Percentiles rank a stretch among this genome's conserved stretches.
Evolutionary conservation across 768 basidiomycete species (phyloP).

Genomic region (Omphalotus guepiniiformis): DNA sequence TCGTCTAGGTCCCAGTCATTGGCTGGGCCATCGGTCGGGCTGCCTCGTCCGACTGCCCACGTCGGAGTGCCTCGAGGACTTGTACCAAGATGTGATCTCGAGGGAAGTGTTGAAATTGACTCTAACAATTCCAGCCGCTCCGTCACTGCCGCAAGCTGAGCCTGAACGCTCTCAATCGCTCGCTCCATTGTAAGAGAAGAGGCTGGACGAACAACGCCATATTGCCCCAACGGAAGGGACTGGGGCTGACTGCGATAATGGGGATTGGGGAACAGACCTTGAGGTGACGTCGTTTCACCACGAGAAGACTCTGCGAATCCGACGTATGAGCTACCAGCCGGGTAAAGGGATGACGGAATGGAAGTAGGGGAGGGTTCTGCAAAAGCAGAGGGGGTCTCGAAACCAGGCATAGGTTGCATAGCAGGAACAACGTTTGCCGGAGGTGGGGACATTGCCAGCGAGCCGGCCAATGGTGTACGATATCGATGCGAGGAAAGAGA

Average conservation of each 20-base stretch:
- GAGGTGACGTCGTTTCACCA: slow-evolving; percentile 31
- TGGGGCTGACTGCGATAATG: slow-evolving; percentile 32
- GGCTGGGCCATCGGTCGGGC: slow-evolving; percentile 31
- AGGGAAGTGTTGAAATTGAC: slow-evolving; percentile 35
- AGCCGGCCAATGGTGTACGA: slow-evolving; percentile 69
- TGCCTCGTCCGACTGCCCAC: slow-evolving; percentile 36
- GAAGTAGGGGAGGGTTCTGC: slow-evolving; percentile 39
- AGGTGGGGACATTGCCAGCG: slow-evolving; percentile 54
- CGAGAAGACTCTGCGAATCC: slow-evolving; percentile 38
- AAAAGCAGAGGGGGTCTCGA: slow-evolving; percentile 74
- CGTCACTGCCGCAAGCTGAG: slow-evolving; percentile 74
- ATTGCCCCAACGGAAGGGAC: slow-evolving; percentile 28
- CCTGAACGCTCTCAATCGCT: slow-evolving; percentile 76
- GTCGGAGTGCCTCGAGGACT: slow-evolving; percentile 37
- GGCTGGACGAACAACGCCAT: slow-evolving; percentile 37
- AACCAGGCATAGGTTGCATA: slow-evolving; percentile 68
- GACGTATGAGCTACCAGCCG: slow-evolving; percentile 31
- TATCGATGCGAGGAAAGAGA: slow-evolving; percentile 75
- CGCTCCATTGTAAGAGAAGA: slow-evolving; percentile 61
- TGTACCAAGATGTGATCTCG: slow-evolving; percentile 36
- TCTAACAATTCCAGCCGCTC: slow-evolving; percentile 78
- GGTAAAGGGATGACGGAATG: slow-evolving; percentile 34
- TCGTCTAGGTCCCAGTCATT: slow-evolving; percentile 71
- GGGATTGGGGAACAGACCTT: slow-evolving; percentile 26
- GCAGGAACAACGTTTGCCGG: slow-evolving; percentile 39